Conservation (phyloP, 108 stramenopile genomes). For the Nitzschia sp. region DNA sequence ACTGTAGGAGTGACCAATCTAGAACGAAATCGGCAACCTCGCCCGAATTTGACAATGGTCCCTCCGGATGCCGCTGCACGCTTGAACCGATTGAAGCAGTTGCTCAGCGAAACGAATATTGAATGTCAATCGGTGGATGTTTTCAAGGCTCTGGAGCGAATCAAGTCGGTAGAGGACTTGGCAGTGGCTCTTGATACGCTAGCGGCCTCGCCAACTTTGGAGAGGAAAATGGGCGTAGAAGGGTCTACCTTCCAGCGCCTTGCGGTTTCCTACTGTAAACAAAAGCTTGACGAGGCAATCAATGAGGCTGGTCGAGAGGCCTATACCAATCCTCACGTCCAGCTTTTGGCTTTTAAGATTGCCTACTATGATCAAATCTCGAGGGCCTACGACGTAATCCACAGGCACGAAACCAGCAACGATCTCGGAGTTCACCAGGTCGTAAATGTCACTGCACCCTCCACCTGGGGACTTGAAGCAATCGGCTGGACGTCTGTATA, state of each 20-base stretch:
- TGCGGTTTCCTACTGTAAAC: constrained; percentile 58
- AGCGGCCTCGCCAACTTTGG: constrained; percentile 57
- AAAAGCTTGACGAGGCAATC: constrained; percentile 57
- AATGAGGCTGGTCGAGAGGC: constrained; percentile 24
- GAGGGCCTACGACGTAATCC: constrained; percentile 62
- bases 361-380: constrained; percentile 55
- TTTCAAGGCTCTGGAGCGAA: constrained; percentile 60
- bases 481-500: constrained; percentile 40
- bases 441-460: constrained; percentile 17
- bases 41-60: constrained; percentile 1
- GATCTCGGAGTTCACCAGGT: constrained; percentile 2
- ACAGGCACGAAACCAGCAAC: constrained; percentile 53
- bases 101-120: constrained; percentile 68
- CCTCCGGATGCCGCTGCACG: constrained; percentile 51
- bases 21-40: constrained; percentile 8
- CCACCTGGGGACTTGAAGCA: constrained; percentile 43
- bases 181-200: constrained; percentile 66
- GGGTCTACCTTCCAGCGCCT: constrained; percentile 69
- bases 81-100: constrained; percentile 70
- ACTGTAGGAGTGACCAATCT: constrained; percentile 21
- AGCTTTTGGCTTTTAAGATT: constrained; percentile 60
- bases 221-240: constrained; percentile 64
- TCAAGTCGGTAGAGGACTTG: constrained; percentile 66
- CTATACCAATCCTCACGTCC: constrained; percentile 43
- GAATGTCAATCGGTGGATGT: constrained; percentile 54